Evolutionary conservation across 2,329 filamentous ascomycete genomes (phyloP).

Genomic region (Laburnicola sp.): DNA sequence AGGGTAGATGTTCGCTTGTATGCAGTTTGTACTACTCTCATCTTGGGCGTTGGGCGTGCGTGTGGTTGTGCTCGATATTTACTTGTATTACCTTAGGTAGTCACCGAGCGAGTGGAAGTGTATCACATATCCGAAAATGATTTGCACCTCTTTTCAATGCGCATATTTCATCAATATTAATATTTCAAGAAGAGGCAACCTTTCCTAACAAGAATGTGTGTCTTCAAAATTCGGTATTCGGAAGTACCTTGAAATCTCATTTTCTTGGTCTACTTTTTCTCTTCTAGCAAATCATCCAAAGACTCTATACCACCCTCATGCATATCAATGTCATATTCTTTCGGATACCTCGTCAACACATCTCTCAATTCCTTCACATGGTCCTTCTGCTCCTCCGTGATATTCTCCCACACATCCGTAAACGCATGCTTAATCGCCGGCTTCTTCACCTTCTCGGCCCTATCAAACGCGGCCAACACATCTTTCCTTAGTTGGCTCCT

Average conservation of each 20-base stretch:
- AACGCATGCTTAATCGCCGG: constrained; percentile 74
- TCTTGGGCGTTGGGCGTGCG: too few relatives aligned
- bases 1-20: too few relatives aligned
- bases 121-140: too few relatives aligned
- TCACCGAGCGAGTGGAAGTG: too few relatives aligned
- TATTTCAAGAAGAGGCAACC: too few relatives aligned
- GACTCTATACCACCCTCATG: constrained; percentile 74
- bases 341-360: constrained; percentile 82
- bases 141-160: too few relatives aligned
- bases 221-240: too few relatives aligned
- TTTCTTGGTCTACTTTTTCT: constrained; percentile 18
- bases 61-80: too few relatives aligned
- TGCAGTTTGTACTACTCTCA: too few relatives aligned
- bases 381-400: constrained; percentile 75
- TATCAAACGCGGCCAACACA: constrained; percentile 79
- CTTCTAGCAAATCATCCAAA: constrained; percentile 49
- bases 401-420: constrained; percentile 83
- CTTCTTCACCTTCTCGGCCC: constrained; percentile 81
- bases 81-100: too few relatives aligned
- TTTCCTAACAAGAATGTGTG: too few relatives aligned
- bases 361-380: constrained; percentile 77
- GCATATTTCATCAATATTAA: too few relatives aligned
- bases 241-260: neutral
- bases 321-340: constrained; percentile 82
- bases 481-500: constrained; percentile 70